Evolutionary conservation across 345 rosid genomes (phyloP).

Genomic region (Pugionium cornutum): DNA sequence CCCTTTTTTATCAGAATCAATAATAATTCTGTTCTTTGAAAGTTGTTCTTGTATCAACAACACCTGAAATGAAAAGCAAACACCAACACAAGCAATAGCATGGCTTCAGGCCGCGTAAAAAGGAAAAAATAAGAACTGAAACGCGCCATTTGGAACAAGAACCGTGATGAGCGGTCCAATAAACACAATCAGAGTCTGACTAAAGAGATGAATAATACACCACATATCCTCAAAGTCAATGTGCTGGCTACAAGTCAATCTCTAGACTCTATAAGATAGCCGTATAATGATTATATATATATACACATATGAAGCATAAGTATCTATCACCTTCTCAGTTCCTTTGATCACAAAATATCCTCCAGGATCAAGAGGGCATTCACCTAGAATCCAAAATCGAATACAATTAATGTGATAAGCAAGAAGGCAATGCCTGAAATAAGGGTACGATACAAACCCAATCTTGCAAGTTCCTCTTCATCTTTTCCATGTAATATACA

Average conservation of each 20-base stretch:
- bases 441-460: constrained; percentile 56
- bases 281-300: not conserved
- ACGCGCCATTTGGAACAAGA: constrained; percentile 14
- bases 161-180: not conserved
- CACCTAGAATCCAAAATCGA: constrained; percentile 55
- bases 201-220: constrained; percentile 22
- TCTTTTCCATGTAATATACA: constrained; percentile 77
- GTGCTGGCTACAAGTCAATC: constrained; percentile 12
- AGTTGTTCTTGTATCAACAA: constrained; percentile 92
- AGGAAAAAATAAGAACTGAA: not conserved
- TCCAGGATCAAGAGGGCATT: constrained; percentile 97
- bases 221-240: constrained; percentile 16
- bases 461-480: constrained; percentile 89
- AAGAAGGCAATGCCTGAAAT: not conserved
- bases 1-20: constrained; percentile 88
- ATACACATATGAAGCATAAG: not conserved
- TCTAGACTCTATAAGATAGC: constrained; percentile 13
- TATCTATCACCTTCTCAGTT: constrained; percentile 66
- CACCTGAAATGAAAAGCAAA: constrained; percentile 61
- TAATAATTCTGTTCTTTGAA: constrained; percentile 90
- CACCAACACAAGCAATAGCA: constrained; percentile 18
- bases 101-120: constrained; percentile 15
- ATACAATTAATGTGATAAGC: constrained; percentile 21
- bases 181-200: constrained; percentile 9
- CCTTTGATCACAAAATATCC: constrained; percentile 94